phyloP scores from a whole-genome alignment of 495 filamentous ascomycete species.

The Tricharina praecox region DNA sequence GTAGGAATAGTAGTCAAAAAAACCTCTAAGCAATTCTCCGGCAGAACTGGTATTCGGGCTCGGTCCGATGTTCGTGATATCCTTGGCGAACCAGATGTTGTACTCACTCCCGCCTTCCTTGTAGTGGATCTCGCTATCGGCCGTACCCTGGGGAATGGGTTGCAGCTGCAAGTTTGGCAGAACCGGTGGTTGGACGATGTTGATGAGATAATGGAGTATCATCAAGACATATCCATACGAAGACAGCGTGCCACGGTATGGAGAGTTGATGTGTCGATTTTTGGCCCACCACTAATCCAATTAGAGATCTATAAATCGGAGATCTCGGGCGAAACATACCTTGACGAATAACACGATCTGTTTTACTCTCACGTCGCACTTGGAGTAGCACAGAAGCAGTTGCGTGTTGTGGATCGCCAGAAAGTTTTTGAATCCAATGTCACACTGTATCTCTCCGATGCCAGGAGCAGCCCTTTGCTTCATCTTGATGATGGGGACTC shows the following conservation, averaged over 20 bases:
- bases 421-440: conserved; percentile 70
- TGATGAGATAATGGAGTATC: conserved; percentile 79
- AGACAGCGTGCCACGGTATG: conserved; percentile 66
- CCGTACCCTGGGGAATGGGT: conserved; percentile 11
- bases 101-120: conserved; percentile 19
- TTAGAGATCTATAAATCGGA: background rate
- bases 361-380: conserved; percentile 52
- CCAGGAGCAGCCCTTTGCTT: conserved; percentile 39
- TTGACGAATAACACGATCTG: conserved; percentile 71
- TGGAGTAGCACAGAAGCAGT: conserved; percentile 59
- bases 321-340: conserved; percentile 18
- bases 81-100: conserved; percentile 22
- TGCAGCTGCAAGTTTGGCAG: conserved; percentile 56
- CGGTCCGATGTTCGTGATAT: conserved; percentile 5
- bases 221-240: conserved; percentile 83
- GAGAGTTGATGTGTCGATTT: conserved; percentile 56
- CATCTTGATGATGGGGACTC: conserved; percentile 69
- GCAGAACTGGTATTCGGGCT: conserved; percentile 26
- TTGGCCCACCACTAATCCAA: conserved; percentile 49
- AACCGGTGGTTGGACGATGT: conserved; percentile 59
- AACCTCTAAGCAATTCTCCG: conserved; percentile 50
- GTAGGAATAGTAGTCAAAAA: conserved; percentile 67
- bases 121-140: conserved; percentile 18
- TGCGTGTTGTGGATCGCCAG: conserved; percentile 64
- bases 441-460: conserved; percentile 32